Conservation (phyloP, 352 stramenopile genomes). For the Phytophthora parvispora region DNA sequence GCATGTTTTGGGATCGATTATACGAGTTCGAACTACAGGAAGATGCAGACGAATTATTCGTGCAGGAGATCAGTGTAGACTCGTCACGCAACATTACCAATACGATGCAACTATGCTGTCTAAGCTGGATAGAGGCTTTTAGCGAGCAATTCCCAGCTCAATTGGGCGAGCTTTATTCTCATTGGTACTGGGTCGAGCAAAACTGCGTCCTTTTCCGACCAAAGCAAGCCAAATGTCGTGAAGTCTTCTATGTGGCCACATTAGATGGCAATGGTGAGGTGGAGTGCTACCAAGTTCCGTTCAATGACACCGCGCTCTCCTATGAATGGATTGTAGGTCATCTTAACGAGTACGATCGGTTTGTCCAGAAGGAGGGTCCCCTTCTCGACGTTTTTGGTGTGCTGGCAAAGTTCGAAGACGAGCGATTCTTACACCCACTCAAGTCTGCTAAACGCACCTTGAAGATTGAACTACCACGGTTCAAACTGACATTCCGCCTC, state of each 20-base stretch:
- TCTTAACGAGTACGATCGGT: slow-evolving; percentile 24
- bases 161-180: slow-evolving; percentile 44
- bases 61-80: slow-evolving; percentile 39
- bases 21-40: slow-evolving; percentile 47
- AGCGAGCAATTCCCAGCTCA: slow-evolving; percentile 25
- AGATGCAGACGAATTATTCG: slow-evolving; percentile 31
- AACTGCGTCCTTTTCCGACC: slow-evolving; percentile 51
- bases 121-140: slow-evolving; percentile 37
- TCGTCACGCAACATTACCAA: neutral
- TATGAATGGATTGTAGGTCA: slow-evolving; percentile 19
- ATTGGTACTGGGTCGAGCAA: slow-evolving; percentile 65
- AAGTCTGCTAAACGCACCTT: slow-evolving; percentile 14
- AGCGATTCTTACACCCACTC: slow-evolving; percentile 44
- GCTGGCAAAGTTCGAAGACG: slow-evolving; percentile 56
- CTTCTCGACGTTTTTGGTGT: slow-evolving; percentile 14
- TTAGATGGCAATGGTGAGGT: slow-evolving; percentile 14
- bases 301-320: slow-evolving; percentile 20
- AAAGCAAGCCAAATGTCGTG: slow-evolving; percentile 13
- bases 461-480: slow-evolving; percentile 57
- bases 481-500: slow-evolving; percentile 46
- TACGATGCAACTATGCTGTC: slow-evolving; percentile 45
- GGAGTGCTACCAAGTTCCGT: slow-evolving; percentile 47
- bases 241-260: slow-evolving; percentile 31
- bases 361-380: slow-evolving; percentile 25
- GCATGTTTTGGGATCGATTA: slow-evolving; percentile 25